Evolutionary conservation across 2,329 filamentous ascomycete species (phyloP).

Genomic region (Tolypocladium sp.): DNA sequence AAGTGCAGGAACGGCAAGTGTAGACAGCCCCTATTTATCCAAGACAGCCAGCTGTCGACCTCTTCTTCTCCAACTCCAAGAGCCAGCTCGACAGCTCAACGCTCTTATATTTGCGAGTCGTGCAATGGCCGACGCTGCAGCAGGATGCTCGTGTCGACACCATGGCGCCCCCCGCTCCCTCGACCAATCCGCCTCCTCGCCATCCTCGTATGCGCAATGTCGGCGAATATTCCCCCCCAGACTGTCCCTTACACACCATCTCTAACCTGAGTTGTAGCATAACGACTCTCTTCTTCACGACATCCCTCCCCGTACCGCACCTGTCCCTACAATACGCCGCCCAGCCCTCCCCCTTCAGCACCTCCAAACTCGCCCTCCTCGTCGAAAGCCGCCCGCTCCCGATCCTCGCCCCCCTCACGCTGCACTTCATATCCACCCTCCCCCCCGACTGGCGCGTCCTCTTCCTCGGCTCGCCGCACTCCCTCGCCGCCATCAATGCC

Average conservation of each 20-base stretch:
- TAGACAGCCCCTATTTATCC: background rate
- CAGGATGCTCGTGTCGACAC: background rate
- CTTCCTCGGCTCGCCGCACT: slow-evolving; percentile 42
- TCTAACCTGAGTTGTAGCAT: background rate
- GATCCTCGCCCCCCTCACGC: slow-evolving; percentile 41
- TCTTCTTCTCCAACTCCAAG: background rate
- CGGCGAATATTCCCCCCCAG: background rate
- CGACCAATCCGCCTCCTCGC: background rate
- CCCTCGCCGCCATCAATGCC: slow-evolving; percentile 33
- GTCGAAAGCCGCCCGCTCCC: slow-evolving; percentile 42
- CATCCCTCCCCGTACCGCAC: background rate
- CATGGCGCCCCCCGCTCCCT: background rate
- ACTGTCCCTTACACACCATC: too few species aligned
- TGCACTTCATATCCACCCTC: slow-evolving; percentile 48
- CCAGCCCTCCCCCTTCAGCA: background rate
- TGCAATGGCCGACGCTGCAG: background rate
- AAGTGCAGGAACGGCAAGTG: background rate
- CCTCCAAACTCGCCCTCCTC: slow-evolving; percentile 41
- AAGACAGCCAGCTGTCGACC: background rate
- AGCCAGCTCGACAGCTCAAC: too few species aligned
- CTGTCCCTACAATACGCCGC: too few species aligned
- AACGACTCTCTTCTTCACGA: background rate
- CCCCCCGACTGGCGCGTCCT: slow-evolving; percentile 48
- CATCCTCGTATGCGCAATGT: background rate
- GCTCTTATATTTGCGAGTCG: background rate